Evolutionary conservation across 345 rosid genomes (phyloP).

Genomic region (Kernera saxatilis): DNA sequence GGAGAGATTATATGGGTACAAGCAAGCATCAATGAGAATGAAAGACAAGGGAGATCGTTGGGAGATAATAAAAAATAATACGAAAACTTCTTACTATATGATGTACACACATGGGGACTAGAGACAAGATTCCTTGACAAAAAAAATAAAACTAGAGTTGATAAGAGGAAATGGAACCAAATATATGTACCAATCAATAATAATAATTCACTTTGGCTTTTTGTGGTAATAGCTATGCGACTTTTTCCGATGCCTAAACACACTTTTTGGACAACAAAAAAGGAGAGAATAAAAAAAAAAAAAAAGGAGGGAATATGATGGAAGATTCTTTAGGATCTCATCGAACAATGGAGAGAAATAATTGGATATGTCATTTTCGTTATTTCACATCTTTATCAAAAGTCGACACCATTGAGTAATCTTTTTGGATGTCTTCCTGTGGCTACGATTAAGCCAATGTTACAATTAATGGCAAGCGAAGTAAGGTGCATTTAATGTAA

Average conservation of each 20-base stretch:
- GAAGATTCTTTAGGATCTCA: conserved; percentile 28
- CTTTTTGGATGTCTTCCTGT: conserved; percentile 3
- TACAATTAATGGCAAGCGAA: neutral
- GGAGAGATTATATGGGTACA: too few relatives aligned
- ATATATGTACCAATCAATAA: neutral
- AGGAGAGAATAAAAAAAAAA: neutral
- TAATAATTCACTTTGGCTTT: conserved; percentile 5
- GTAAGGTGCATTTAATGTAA: neutral
- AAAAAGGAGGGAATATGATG: neutral
- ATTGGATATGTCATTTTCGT: conserved; percentile 12
- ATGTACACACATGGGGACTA: neutral
- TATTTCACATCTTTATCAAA: neutral
- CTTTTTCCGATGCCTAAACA: conserved; percentile 1
- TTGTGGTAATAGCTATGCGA: neutral
- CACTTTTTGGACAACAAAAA: neutral
- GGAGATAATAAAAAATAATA: neutral
- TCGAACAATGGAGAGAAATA: conserved; percentile 5
- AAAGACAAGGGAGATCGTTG: neutral
- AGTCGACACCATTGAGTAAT: conserved; percentile 8
- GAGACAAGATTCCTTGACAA: conserved; percentile 9
- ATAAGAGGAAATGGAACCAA: neutral
- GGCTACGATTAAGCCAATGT: conserved; percentile 5
- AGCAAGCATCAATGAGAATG: neutral
- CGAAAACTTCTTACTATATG: neutral
- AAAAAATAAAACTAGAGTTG: neutral